Conservation (phyloP, 495 filamentous ascomycete species). For the Aspergillus baeticus region DNA sequence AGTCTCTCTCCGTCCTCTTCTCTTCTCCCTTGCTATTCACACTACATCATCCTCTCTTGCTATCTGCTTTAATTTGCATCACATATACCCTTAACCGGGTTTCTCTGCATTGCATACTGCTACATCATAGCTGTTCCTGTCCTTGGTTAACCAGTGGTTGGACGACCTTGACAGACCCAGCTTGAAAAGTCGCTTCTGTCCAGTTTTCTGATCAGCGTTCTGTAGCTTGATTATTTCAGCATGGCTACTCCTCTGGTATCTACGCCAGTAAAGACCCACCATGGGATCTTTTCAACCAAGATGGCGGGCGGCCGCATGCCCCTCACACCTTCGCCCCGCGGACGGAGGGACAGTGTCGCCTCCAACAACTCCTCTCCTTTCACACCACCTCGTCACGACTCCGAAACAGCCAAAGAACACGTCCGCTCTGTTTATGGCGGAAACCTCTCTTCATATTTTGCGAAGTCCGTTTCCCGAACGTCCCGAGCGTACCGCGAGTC, state of each 20-base stretch:
- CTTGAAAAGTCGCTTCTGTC: conserved; percentile 11
- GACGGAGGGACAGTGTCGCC: conserved; percentile 47
- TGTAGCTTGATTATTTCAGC: conserved; percentile 32
- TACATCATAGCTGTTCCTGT: conserved; percentile 21
- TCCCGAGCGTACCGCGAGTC: conserved; percentile 60
- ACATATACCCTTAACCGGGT: conserved; percentile 22
- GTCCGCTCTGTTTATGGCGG: conserved; percentile 68
- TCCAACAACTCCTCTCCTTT: conserved; percentile 66
- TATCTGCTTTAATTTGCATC: conserved; percentile 33
- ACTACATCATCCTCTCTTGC: conserved; percentile 14
- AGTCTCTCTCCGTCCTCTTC: conserved; percentile 5
- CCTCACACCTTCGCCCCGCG: conserved; percentile 85
- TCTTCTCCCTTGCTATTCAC: conserved; percentile 24
- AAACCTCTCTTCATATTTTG: conserved; percentile 72
- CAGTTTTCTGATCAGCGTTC: conserved; percentile 13
- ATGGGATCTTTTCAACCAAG: conserved; percentile 86
- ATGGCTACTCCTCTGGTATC: conserved; percentile 91
- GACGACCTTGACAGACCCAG: conserved; percentile 11
- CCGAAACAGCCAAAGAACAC: conserved; percentile 17
- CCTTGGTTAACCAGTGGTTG: conserved; percentile 18
- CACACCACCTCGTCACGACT: conserved; percentile 68
- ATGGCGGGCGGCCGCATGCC: conserved; percentile 94
- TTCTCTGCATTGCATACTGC: conserved; percentile 20
- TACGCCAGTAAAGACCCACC: conserved; percentile 91
- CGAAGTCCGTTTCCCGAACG: conserved; percentile 46